Conservation (phyloP, 2,329 filamentous ascomycete genomes). For the Aspergillus ochraceoroseus region DNA sequence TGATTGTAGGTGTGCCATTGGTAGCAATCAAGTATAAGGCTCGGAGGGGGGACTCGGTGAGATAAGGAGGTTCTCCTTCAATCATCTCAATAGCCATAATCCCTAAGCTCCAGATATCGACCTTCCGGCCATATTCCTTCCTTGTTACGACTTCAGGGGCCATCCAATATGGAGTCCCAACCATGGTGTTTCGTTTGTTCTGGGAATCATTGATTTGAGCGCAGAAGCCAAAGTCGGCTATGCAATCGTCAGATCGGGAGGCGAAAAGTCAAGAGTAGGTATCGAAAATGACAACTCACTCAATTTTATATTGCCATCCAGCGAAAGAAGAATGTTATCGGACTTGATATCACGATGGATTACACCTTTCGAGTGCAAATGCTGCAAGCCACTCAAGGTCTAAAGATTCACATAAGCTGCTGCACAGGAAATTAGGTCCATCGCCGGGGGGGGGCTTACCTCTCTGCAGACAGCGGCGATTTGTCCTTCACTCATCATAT, state of each 20-base stretch:
- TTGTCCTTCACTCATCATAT: conserved; percentile 97
- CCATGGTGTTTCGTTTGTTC: conserved; percentile 98
- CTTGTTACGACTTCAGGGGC: conserved; percentile 94
- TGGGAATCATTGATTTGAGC: conserved; percentile 96
- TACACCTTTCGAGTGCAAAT: conserved; percentile 94
- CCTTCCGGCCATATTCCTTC: conserved; percentile 96
- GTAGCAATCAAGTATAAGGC: conserved; percentile 95
- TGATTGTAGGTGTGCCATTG: conserved; percentile 90
- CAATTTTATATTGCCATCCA: conserved; percentile 95
- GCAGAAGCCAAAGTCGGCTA: conserved; percentile 97
- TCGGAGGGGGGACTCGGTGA: conserved; percentile 88
- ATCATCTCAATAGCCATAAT: conserved; percentile 99
- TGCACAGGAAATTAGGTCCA: neutral
- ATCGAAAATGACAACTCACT: conserved; percentile 55
- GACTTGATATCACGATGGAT: conserved; percentile 99
- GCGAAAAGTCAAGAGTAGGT: neutral
- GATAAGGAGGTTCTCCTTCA: conserved; percentile 92
- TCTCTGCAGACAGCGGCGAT: conserved; percentile 94
- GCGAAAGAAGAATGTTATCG: conserved; percentile 89
- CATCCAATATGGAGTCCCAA: conserved; percentile 99
- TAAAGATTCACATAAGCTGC: conserved; percentile 29
- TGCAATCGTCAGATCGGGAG: conserved; percentile 21
- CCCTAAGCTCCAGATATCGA: conserved; percentile 96
- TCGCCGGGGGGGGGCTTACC: conserved; percentile 44
- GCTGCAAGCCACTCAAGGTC: conserved; percentile 84